Evolutionary conservation across 192 early-diverging fungal genomes (phyloP), one percentile per base, ranked within the genome.

Genomic region (Globomyces pollinis-pini): DNA sequence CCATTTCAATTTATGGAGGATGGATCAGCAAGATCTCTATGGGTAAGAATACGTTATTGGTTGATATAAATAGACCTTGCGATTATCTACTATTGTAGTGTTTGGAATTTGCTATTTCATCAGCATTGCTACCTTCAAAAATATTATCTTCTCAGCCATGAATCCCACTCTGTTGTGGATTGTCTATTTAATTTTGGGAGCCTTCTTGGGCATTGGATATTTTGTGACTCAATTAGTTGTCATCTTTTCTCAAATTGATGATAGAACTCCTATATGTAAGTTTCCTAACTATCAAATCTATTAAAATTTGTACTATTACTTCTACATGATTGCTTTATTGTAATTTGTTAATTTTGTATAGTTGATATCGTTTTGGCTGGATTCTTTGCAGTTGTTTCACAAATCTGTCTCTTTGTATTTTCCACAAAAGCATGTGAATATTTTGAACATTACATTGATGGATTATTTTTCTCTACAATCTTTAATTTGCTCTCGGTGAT

Each of bases 1-100:
- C 90, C 91, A 4, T 96, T 94, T 78, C 92, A 95, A 75, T 98
- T 91, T 86, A 83, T 88, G 8, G 92, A 98, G 63, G 95, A 98
- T 69, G 93, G 95, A 59, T 95, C 93, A 1, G 79, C 89, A 9
- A 62, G 83, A 55, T 96, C 95, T 8, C 84, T 98, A 47, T 98
- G 95, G 93, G 90, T 91, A 86, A 60, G 67, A 23, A n/a, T 30
- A 35, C 6, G 30, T 18, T 33, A 24, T 43, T 30, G 50, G 7
- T 71, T 89, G 88, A 80, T 86, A 5, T n/a, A n/a, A n/a, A n/a
- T n/a, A n/a, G n/a, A n/a, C n/a, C n/a, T 86, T 97, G 61, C 89
- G 92, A 29, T 76, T 93, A 57, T 79, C 84, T 43, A 89, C 90
- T n/a, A 68, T 92, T 38, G 60, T 91, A 30, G 83, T 94, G 21